Evolutionary conservation across 441 rosid species (phyloP).

Genomic region (Jatropha podagrica): DNA sequence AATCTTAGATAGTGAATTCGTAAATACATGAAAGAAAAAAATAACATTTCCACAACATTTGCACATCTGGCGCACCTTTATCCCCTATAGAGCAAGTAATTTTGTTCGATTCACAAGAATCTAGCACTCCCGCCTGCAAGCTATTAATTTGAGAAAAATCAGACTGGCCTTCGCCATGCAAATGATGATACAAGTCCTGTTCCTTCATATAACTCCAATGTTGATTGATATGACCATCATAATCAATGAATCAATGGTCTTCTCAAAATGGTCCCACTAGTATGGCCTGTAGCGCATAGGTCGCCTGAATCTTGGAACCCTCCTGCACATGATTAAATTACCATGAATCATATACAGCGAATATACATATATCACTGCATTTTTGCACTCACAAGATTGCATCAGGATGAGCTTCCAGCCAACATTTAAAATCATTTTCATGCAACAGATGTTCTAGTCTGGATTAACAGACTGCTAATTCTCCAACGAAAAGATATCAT

Average conservation of each 20-base stretch:
- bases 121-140: constrained; percentile 1
- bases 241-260: constrained; percentile 9
- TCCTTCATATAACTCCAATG: neutral
- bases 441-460: neutral
- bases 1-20: constrained; percentile 5
- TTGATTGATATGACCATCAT: neutral
- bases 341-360: neutral
- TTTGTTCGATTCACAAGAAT: constrained; percentile 14
- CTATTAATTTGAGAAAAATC: constrained; percentile 5
- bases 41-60: constrained; percentile 3
- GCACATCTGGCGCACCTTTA: constrained; percentile 12
- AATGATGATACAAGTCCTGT: neutral
- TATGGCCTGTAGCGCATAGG: constrained; percentile 23
- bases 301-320: constrained; percentile 76
- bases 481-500: neutral
- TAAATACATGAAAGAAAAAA: neutral
- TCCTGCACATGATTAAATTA: constrained; percentile 47
- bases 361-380: neutral
- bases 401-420: neutral
- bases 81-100: neutral
- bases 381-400: too few relatives aligned
- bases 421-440: neutral
- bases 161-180: constrained; percentile 19
- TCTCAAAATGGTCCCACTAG: neutral
- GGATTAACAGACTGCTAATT: neutral